Evolutionary conservation across 306 rosid species (phyloP), one percentile per base, ranked within the genome.

Genomic region (Dalbergia oliveri): DNA sequence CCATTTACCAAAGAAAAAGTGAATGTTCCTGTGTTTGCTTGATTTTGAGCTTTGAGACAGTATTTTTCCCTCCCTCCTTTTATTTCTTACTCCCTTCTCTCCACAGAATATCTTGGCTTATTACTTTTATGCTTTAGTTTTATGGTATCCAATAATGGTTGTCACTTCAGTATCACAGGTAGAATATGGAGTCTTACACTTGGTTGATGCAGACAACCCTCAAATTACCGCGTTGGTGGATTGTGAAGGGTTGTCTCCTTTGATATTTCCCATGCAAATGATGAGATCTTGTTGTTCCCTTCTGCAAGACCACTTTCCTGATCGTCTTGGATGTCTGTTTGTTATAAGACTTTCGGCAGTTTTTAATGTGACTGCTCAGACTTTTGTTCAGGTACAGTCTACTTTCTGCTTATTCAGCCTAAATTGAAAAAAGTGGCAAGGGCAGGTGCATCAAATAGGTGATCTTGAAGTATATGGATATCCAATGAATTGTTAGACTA

Each of bases 221-320:
- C 87, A 84, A 49, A 90, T 91, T 70, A 88, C 94, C 33, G 98
- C 91, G 37, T 76, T 93, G 73, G 91, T 93, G 84, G 98, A 93
- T 69, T 93, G 97, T 69, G 93, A 89, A 72, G 97, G 98, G 68
- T 82, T 93, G 67, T 83, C 98, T 84, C 90, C 94, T 4, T 81
- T 78, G 80, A 88, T 50, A 86, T 63, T 91, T 84, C 98, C 98
- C 69, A 89, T 91, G 97, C 94, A 93, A 80, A 83, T 93, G 85
- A 16, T 91, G 87, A 87, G 91, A 87, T 87, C 87, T 35, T 93
- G 97, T 83, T 89, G 93, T 77, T 73, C 93, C 75, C 85, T 87
- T 80, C 80, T 93, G 84, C 94, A 87, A 90, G 97, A 89, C 84
- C 92, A 93, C 91, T 91, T 91, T 79, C 98, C 98, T 15, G 86